These are phyloP conservation scores for Edaphochlamys debaryana DNA, from an alignment of 139 green algal species.

Conservation along the genomic window DNA sequence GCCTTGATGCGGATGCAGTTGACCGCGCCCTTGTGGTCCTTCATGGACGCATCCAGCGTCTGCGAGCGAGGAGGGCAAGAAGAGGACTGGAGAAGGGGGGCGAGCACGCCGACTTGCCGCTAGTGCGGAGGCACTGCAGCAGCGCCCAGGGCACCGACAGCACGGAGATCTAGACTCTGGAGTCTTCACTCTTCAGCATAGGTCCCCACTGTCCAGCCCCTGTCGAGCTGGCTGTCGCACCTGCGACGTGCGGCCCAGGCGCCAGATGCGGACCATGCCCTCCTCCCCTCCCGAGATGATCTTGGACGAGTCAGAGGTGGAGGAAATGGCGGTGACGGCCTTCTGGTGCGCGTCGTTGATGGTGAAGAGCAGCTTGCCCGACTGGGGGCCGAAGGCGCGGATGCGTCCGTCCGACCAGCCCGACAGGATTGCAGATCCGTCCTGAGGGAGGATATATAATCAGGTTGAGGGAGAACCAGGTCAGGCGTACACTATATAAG, in stretches of 20 bases:
- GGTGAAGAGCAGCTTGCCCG: conserved; percentile 83
- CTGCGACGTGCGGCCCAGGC: conserved; percentile 64
- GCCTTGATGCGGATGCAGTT: conserved; percentile 78
- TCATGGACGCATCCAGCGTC: conserved; percentile 83
- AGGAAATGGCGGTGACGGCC: conserved; percentile 78
- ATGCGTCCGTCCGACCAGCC: conserved; percentile 89
- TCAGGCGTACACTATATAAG: no score
- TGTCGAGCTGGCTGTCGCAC: no score
- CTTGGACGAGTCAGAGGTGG: conserved; percentile 61
- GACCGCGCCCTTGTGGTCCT: conserved; percentile 86
- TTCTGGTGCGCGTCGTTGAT: conserved; percentile 86
- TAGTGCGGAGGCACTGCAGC: no score
- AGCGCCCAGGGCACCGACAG: no score
- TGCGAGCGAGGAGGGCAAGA: conserved; percentile 51
- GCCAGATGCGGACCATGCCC: conserved; percentile 80
- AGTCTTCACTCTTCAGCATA: no score
- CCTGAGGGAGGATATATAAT: no score
- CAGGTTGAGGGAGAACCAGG: no score
- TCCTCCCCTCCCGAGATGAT: conserved; percentile 81
- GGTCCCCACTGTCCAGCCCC: no score
- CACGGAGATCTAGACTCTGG: no score
- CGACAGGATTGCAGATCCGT: conserved; percentile 77
- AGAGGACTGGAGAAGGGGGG: no score
- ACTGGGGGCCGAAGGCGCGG: conserved; percentile 83
- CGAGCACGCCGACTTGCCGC: no score